These are phyloP conservation scores for Leccinum truebloodii DNA, from an alignment of 768 basidiomycete species.

Conservation along the genomic window DNA sequence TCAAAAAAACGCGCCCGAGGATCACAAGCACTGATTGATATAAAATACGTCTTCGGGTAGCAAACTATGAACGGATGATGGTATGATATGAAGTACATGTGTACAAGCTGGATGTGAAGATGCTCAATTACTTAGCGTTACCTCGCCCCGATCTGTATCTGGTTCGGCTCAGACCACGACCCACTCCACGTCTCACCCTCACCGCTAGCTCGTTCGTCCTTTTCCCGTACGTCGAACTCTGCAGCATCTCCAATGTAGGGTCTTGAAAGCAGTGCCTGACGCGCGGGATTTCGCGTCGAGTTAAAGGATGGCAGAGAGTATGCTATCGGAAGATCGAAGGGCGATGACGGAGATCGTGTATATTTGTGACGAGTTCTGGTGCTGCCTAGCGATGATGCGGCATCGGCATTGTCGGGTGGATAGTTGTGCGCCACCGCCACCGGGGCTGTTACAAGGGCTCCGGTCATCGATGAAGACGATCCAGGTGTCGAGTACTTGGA, in stretches of 20 bases:
- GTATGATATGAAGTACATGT: conserved; percentile 22
- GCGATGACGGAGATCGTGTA: conserved; percentile 39
- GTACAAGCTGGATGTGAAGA: conserved; percentile 4
- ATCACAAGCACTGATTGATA: not conserved
- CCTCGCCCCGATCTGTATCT: conserved; percentile 30
- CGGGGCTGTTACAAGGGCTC: conserved; percentile 4
- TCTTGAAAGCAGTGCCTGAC: conserved; percentile 3
- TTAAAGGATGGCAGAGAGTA: conserved; percentile 35
- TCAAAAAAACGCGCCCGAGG: not conserved
- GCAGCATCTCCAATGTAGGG: conserved; percentile 9
- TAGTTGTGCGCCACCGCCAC: conserved; percentile 39
- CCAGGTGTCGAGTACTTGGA: conserved; percentile 13
- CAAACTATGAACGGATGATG: conserved; percentile 5
- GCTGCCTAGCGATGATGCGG: conserved; percentile 23
- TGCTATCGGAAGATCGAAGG: conserved; percentile 38
- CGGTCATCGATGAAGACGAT: conserved; percentile 17
- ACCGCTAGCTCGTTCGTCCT: conserved; percentile 46
- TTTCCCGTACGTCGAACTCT: conserved; percentile 38
- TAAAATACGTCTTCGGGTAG: not conserved
- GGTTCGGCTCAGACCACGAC: conserved; percentile 40
- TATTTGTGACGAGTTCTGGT: conserved; percentile 30
- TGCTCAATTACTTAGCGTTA: conserved; percentile 21
- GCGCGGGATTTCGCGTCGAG: conserved; percentile 11
- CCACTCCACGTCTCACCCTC: conserved; percentile 54
- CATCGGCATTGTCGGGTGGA: conserved; percentile 56